Base-by-base conservation (phyloP, 371 early-diverging fungal genomes). In the Zychaea mexicana region DNA sequence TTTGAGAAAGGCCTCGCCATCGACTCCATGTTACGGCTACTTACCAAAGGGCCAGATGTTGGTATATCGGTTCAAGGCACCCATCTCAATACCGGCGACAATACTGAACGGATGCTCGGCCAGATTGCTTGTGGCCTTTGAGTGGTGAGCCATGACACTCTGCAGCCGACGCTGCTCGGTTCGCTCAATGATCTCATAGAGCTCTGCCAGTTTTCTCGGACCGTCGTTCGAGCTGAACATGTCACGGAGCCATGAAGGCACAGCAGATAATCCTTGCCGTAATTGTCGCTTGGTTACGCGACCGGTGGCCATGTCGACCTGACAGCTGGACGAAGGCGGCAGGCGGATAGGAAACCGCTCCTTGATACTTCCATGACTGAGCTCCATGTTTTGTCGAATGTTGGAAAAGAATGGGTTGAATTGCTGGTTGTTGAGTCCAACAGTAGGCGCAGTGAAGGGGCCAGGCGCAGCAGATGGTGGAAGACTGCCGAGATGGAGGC, bases 41-140 rank as follows among this genome's bases (percentile, higher is more conserved):
- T 67, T 68, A 88, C 91, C 81, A 67, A 83, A 94, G 1, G 92
- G 88, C 83, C 93, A 85, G 26, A 93, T 89, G 65, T 94, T 93
- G 52, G 81, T 82, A 73, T 95, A 95, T 27, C 94, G 77, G 69
- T 91, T 90, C 67, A 85, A 73, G 22, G 83, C 73, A 10, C 88
- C 90, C 72, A 85, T 85, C 71, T 90, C 90, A 42, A 88, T 76
- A 17, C 84, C 87, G 13, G 85, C 85, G 27, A 88, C 81, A 49
- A 90, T 87, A 67, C 88, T 86, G 54, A 80, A 81, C n/a, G 81
- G 83, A 24, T 77, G 75, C 15, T 75, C 70, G n/a, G 72, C 70
- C 42, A 66, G 69, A 57, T 63, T 65, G 30, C 68, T 74, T 36
- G 69, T 71, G 55, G 62, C 72, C 45, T 73, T 82, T n/a, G 77